A percentile compares a stretch with the other conserved stretches of the same genome.
Conservation (phyloP, 2,329 filamentous ascomycete genomes). For the Venturia asperata region DNA sequence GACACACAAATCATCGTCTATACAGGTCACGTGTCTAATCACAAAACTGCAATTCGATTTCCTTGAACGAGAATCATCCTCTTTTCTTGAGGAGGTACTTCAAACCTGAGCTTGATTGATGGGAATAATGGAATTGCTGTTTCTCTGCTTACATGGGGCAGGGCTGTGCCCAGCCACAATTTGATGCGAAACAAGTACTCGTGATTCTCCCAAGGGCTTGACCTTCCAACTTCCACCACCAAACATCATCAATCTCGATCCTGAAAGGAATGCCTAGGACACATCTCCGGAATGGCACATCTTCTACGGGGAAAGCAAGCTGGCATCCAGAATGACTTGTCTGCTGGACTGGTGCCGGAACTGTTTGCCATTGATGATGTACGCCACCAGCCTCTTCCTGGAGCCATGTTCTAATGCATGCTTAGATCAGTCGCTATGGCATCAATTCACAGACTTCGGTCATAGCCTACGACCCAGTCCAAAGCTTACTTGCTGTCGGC, state of each 20-base stretch:
- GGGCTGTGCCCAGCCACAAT: background rate
- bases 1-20: too few species aligned
- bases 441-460: constrained; percentile 62
- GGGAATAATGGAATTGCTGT: too few species aligned
- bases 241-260: background rate
- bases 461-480: constrained; percentile 85
- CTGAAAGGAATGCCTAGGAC: background rate
- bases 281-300: constrained; percentile 59
- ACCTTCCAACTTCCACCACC: background rate
- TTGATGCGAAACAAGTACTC: background rate
- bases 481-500: constrained; percentile 86
- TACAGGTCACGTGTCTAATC: too few species aligned
- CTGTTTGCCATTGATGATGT: constrained; percentile 78
- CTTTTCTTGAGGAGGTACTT: too few species aligned
- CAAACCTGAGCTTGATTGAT: too few species aligned
- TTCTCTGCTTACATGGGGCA: too few species aligned
- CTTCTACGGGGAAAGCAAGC: constrained; percentile 90
- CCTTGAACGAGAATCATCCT: too few species aligned
- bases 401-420: constrained; percentile 25
- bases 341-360: constrained; percentile 68
- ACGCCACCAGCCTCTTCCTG: constrained; percentile 21
- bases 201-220: too few species aligned
- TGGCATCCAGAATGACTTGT: constrained; percentile 86
- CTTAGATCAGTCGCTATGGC: constrained; percentile 63
- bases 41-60: too few species aligned